These are phyloP conservation scores for Niebla homalea DNA, from an alignment of 495 filamentous ascomycete species.

Conservation along the genomic window DNA sequence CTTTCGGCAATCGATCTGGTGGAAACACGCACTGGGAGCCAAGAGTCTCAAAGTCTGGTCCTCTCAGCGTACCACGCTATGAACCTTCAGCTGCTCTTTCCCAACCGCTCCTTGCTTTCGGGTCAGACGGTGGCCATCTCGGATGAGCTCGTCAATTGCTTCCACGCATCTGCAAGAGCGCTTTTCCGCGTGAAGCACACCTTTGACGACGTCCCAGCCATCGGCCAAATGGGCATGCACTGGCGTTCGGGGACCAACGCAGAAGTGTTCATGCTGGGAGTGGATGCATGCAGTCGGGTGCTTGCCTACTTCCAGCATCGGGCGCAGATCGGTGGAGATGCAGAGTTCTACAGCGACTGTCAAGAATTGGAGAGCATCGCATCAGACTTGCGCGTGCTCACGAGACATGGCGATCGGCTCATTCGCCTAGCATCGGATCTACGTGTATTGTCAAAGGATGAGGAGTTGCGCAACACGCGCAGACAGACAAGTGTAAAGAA, in stretches of 20 bases:
- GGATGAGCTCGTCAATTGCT: constrained; percentile 7
- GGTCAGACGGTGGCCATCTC: constrained; percentile 1
- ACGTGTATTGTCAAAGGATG: constrained; percentile 4
- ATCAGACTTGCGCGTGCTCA: neutral
- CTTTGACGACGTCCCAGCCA: constrained; percentile 1
- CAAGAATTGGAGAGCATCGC: neutral
- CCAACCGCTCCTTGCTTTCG: neutral
- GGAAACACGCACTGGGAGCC: constrained; percentile 1
- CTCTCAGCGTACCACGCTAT: constrained; percentile 16
- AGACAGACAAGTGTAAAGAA: constrained; percentile 1
- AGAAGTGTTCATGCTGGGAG: constrained; percentile 11
- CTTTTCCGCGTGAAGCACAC: constrained; percentile 1
- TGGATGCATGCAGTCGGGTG: constrained; percentile 16
- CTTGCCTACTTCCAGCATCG: constrained; percentile 7
- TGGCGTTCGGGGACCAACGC: constrained; percentile 2
- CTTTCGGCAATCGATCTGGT: constrained; percentile 7
- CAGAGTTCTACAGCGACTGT: neutral
- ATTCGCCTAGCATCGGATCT: neutral
- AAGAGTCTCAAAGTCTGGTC: constrained; percentile 5
- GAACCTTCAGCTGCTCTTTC: constrained; percentile 17
- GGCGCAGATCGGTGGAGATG: neutral
- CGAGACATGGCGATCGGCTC: neutral
- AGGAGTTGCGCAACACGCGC: neutral
- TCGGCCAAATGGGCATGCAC: constrained; percentile 3
- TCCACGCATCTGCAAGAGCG: constrained; percentile 7